These are phyloP conservation scores for Dryadomyces quercivorus DNA, from an alignment of 2,329 filamentous ascomycete species.

Conservation along the genomic window DNA sequence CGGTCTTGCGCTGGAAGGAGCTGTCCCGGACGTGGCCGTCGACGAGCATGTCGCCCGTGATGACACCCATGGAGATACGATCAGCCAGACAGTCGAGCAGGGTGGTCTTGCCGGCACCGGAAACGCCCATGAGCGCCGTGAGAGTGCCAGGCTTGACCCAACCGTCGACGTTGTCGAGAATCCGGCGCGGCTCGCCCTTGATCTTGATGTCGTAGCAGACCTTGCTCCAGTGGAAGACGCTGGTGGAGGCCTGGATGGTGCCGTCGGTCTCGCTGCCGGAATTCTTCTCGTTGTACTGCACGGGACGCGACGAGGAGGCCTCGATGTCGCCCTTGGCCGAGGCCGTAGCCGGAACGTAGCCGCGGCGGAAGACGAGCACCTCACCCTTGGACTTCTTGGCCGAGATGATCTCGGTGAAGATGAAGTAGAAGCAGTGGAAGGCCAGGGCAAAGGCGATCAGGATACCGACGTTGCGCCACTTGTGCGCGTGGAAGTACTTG, in stretches of 20 bases:
- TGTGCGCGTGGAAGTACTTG: conserved; percentile 41
- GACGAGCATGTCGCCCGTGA: conserved; percentile 69
- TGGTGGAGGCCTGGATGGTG: conserved; percentile 45
- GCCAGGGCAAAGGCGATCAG: conserved; percentile 49
- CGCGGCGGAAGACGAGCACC: conserved; percentile 33
- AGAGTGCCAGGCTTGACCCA: conserved; percentile 89
- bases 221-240: conserved; percentile 75
- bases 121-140: conserved; percentile 83
- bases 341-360: conserved; percentile 45
- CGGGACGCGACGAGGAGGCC: conserved; percentile 12
- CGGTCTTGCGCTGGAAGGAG: conserved; percentile 82
- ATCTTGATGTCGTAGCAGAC: conserved; percentile 70
- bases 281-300: conserved; percentile 12
- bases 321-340: conserved; percentile 36
- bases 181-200: conserved; percentile 62
- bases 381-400: conserved; percentile 62
- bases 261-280: conserved; percentile 25
- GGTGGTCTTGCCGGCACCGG: conserved; percentile 84
- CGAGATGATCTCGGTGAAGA: conserved; percentile 45
- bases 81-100: conserved; percentile 77
- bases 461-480: conserved; percentile 62
- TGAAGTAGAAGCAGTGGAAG: conserved; percentile 47
- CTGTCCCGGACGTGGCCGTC: conserved; percentile 55
- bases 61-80: conserved; percentile 77
- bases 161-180: conserved; percentile 77